These are phyloP conservation scores for Solanum tacnaense DNA, from an alignment of 257 asterid species.

Conservation along the genomic window DNA sequence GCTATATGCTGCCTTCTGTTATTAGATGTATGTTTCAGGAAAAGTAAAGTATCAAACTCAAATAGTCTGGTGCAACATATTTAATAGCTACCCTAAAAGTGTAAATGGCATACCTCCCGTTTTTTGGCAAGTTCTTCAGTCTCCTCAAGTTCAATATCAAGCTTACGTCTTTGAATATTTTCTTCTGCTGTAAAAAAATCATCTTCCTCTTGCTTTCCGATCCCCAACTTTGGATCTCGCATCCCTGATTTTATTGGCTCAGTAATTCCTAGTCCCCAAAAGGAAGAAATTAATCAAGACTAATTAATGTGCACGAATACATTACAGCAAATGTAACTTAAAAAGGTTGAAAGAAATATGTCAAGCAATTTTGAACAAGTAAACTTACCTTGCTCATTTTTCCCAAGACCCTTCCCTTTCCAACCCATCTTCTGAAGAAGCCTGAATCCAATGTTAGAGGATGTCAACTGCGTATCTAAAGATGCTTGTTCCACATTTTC, in stretches of 20 bases:
- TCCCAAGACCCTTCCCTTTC: conserved; percentile 99
- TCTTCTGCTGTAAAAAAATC: conserved; percentile 96
- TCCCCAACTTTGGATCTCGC: conserved; percentile 80
- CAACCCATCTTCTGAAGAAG: conserved; percentile 99
- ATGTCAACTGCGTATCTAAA: conserved; percentile 58
- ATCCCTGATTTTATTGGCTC: conserved; percentile 98
- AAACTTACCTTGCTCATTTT: conserved; percentile 80
- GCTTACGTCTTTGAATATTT: conserved; percentile 88
- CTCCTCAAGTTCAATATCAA: conserved; percentile 91
- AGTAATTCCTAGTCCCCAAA: conserved; percentile 45
- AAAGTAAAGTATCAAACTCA: conserved; percentile 55
- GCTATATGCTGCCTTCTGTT: conserved; percentile 98
- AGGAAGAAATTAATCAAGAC: neutral
- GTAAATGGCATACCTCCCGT: conserved; percentile 78
- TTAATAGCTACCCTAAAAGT: conserved; percentile 11
- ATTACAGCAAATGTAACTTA: neutral
- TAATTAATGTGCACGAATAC: neutral
- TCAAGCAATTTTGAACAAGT: neutral
- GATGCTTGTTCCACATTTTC: conserved; percentile 96
- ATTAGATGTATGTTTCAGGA: conserved; percentile 66
- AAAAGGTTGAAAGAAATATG: neutral
- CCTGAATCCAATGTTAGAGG: conserved; percentile 81
- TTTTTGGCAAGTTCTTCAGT: conserved; percentile 84
- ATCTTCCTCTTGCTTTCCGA: conserved; percentile 99
- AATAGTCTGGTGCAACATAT: conserved; percentile 24